Evolutionary conservation across 2,329 filamentous ascomycete species (phyloP).

Genomic region (Tolypocladium album): DNA sequence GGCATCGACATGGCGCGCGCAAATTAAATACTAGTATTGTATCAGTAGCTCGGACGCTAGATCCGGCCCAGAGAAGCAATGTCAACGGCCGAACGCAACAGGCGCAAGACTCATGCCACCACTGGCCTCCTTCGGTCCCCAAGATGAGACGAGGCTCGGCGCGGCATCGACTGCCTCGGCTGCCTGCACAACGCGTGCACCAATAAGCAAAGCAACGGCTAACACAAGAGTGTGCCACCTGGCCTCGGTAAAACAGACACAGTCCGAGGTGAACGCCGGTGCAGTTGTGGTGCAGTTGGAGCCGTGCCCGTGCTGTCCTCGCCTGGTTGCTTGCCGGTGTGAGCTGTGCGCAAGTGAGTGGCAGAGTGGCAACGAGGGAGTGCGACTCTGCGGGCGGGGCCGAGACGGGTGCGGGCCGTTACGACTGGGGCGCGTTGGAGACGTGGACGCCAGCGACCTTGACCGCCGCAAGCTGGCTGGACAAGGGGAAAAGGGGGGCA

Average conservation of each 20-base stretch:
- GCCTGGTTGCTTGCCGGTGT: background rate
- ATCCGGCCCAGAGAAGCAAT: background rate
- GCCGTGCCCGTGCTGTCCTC: background rate
- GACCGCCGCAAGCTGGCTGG: background rate
- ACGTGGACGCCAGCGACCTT: background rate
- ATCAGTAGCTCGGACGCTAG: background rate
- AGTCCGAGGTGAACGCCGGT: background rate
- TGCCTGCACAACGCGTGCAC: background rate
- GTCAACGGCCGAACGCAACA: background rate
- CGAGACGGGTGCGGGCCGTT: background rate
- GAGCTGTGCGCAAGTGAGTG: background rate
- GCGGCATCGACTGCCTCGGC: background rate
- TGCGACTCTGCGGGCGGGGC: background rate
- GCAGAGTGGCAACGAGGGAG: background rate
- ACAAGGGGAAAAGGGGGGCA: background rate
- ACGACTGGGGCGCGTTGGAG: background rate
- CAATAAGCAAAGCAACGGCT: background rate
- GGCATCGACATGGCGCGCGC: conserved; percentile 12
- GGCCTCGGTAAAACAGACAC: background rate
- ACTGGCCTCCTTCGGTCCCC: conserved; percentile 1
- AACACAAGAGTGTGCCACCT: background rate
- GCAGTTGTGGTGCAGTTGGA: background rate
- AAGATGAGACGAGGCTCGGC: background rate
- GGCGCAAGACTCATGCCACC: background rate
- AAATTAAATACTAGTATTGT: background rate